These are phyloP conservation scores for Leptographium galeiforme DNA, from an alignment of 2,329 filamentous ascomycete genomes.

Conservation along the genomic window DNA sequence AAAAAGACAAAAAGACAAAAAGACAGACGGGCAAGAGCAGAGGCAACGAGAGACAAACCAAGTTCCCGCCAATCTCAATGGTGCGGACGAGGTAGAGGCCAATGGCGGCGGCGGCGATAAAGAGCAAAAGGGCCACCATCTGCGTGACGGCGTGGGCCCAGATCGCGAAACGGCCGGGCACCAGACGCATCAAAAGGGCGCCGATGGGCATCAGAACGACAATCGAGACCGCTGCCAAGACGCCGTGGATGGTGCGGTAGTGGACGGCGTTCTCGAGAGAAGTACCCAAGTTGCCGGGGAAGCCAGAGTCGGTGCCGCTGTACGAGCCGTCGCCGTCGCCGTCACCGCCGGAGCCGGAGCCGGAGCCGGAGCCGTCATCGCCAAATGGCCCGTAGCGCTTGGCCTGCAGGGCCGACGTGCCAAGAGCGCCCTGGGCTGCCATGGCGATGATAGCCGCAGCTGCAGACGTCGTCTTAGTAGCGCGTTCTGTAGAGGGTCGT, in stretches of 20 bases:
- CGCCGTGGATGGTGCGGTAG: constrained; percentile 25
- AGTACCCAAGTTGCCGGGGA: constrained; percentile 14
- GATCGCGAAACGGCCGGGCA: constrained; percentile 22
- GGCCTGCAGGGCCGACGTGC: not conserved
- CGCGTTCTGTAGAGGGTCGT: no score
- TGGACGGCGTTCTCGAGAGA: constrained; percentile 15
- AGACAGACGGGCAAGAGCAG: not conserved
- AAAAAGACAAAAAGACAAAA: not conserved
- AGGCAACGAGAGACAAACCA: constrained; percentile 17
- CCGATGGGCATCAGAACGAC: constrained; percentile 30
- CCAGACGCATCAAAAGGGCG: constrained; percentile 25
- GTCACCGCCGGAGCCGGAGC: no score
- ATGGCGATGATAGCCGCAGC: no score
- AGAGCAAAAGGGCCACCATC: constrained; percentile 22
- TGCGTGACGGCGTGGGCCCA: constrained; percentile 27
- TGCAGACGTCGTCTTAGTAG: no score
- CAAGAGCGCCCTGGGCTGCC: no score
- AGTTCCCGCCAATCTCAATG: constrained; percentile 17
- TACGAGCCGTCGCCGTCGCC: not conserved
- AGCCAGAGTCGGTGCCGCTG: not conserved
- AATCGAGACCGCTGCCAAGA: constrained; percentile 26
- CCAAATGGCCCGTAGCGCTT: constrained; percentile 2
- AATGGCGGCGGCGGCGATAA: constrained; percentile 24
- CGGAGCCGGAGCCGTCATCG: not conserved
- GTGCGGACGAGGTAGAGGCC: constrained; percentile 26